Base-by-base conservation (phyloP, 768 basidiomycete genomes). In the Porpolomopsis calyptriformis region DNA sequence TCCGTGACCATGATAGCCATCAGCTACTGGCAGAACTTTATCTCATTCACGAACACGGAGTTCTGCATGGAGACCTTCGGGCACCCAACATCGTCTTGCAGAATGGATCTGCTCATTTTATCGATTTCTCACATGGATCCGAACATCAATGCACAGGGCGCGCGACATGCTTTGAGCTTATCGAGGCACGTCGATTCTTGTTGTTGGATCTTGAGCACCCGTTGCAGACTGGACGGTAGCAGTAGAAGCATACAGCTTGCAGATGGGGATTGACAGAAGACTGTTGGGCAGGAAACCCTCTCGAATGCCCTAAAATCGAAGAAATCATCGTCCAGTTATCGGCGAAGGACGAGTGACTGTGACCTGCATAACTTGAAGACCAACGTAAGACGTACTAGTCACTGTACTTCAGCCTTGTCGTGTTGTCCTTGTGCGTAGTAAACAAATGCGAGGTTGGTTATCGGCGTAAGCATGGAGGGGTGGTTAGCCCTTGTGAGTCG, bases 31-130 rank as follows among this genome's bases (percentile, higher is more conserved):
- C n/a, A 18, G 38, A 40, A 40, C 38, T 40, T 40, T 40, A 20
- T 40, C 38, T 40, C 38, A 40, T 40, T 24, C 38, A 40, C n/a
- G 38, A 40, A 40, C 38, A 12, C n/a, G 38, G 38, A 4, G 23
- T 40, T 18, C 4, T 6, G n/a, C 38, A 40, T 40, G 38, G 38
- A 40, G 38, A 40, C 38, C 38, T 40, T 40, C 38, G 38, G 38
- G 38, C 38, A 11, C 19, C 38, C 38, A 40, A 40, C 38, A 40
- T 40, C 38, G n/a, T 40, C 38, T 40, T 40, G 38, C 38, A 40
- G 38, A 40, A 40, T 40, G 38, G 38, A 40, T 40, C 38, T 40
- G 38, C 38, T 24, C 38, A 40, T 40, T 40, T 40, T 40, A 40
- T 40, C 19, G 38, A 40, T 40, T 40, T 40, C 38, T 40, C 38